phyloP scores from a whole-genome alignment of 768 basidiomycete species.

The Calocybe gangraenosa region DNA sequence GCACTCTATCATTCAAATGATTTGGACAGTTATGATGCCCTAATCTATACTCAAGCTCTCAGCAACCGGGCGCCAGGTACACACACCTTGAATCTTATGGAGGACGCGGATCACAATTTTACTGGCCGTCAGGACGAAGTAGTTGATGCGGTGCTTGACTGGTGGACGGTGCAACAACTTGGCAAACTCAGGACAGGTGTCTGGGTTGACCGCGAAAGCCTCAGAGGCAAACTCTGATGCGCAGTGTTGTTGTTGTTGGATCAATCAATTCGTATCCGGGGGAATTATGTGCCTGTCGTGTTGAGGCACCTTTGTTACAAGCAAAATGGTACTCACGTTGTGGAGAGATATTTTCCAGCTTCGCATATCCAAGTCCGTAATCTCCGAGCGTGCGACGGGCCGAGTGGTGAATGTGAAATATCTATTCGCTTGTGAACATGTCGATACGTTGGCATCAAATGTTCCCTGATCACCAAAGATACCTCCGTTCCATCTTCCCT shows the following conservation, averaged over 20 bases:
- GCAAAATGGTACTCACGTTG: not conserved
- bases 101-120: constrained; percentile 79
- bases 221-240: constrained; percentile 44
- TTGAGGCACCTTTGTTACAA: not conserved
- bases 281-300: not conserved
- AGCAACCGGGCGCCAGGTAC: constrained; percentile 59
- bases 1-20: not conserved
- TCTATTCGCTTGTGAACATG: not conserved
- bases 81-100: constrained; percentile 65
- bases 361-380: not conserved
- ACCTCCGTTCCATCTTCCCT: constrained; percentile 4
- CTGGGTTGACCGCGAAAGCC: constrained; percentile 46
- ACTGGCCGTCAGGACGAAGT: constrained; percentile 66
- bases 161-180: constrained; percentile 51
- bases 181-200: constrained; percentile 55
- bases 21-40: constrained; percentile 57
- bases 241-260: not conserved
- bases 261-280: not conserved
- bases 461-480: constrained; percentile 10
- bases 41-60: constrained; percentile 63
- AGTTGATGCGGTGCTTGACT: constrained; percentile 62
- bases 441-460: not conserved
- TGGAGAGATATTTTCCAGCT: not conserved
- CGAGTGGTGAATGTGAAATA: not conserved
- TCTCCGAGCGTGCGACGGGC: constrained; percentile 3